Conservation (phyloP, 1,139 yeast genomes). For the Suhomyces choctaworum region DNA sequence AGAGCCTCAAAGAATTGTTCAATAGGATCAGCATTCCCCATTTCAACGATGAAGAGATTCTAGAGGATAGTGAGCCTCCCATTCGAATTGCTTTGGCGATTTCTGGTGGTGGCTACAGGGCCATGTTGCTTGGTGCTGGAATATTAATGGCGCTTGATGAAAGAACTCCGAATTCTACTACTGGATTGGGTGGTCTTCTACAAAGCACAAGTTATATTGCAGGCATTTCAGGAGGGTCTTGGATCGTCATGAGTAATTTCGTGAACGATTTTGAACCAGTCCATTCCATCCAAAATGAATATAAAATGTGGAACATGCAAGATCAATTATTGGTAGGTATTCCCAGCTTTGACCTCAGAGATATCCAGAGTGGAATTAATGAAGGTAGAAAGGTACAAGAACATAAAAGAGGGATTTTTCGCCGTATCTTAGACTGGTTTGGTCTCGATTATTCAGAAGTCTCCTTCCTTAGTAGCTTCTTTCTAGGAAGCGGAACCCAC, state of each 20-base stretch:
- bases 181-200: conserved; percentile 48
- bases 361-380: conserved; percentile 6
- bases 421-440: too few relatives aligned
- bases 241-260: conserved; percentile 56
- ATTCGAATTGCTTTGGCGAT: conserved; percentile 55
- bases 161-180: conserved; percentile 35
- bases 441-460: too few relatives aligned
- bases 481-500: too few relatives aligned
- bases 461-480: too few relatives aligned
- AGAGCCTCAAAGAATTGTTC: conserved; percentile 35
- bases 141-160: conserved; percentile 53
- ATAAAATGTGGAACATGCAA: conserved; percentile 42
- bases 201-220: conserved; percentile 57
- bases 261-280: conserved; percentile 49
- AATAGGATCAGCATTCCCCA: conserved; percentile 37
- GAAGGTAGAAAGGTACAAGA: not conserved
- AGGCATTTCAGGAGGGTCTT: conserved; percentile 73
- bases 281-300: conserved; percentile 28
- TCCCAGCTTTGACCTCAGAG: conserved; percentile 44
- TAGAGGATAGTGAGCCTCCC: conserved; percentile 21
- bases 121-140: conserved; percentile 70
- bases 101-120: conserved; percentile 76
- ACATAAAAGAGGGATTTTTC: conserved; percentile 9
- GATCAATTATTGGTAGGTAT: conserved; percentile 56
- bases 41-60: conserved; percentile 29